Percentiles rank a stretch among this genome's conserved stretches.
Evolutionary conservation across 1,284 basidiomycete genomes (phyloP).

Genomic region (Prillingera fragicola): DNA sequence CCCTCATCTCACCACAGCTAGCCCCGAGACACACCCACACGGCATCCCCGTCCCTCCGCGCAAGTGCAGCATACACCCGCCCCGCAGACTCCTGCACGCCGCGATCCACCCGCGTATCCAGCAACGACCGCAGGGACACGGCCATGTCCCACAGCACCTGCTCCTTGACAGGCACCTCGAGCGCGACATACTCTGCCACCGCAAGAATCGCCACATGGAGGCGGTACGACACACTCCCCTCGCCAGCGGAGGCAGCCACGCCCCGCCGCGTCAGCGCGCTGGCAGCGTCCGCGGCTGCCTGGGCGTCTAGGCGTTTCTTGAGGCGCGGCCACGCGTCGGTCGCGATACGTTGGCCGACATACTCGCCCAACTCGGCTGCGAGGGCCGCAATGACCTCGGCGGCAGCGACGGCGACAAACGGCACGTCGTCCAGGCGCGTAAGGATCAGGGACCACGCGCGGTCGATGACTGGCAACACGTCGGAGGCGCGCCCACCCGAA

Average conservation of each 20-base stretch:
- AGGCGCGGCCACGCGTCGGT: slow-evolving; percentile 87
- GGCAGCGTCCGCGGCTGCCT: slow-evolving; percentile 58
- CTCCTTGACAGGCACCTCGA: slow-evolving; percentile 63
- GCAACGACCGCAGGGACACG: slow-evolving; percentile 65
- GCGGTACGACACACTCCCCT: slow-evolving; percentile 60
- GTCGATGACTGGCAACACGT: slow-evolving; percentile 75
- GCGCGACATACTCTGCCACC: slow-evolving; percentile 63
- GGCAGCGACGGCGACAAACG: slow-evolving; percentile 70
- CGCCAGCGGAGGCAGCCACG: slow-evolving; percentile 39
- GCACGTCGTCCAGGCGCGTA: slow-evolving; percentile 69
- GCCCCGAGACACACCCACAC: too few species aligned
- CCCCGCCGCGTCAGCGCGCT: slow-evolving; percentile 60
- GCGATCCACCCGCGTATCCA: slow-evolving; percentile 60
- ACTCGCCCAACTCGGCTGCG: slow-evolving; percentile 63
- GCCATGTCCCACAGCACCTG: slow-evolving; percentile 70
- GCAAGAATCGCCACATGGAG: slow-evolving; percentile 65
- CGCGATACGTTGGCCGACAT: slow-evolving; percentile 74
- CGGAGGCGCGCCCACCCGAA: slow-evolving; percentile 52
- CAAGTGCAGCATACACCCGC: slow-evolving; percentile 60
- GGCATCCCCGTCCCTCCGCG: slow-evolving; percentile 63
- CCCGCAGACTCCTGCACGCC: slow-evolving; percentile 66
- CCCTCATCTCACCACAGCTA: too few species aligned
- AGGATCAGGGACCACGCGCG: slow-evolving; percentile 82
- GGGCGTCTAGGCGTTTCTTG: slow-evolving; percentile 55
- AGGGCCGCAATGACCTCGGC: slow-evolving; percentile 65